Conservation (phyloP, 2,329 filamentous ascomycete species). For the Parascedosporium putredinis region DNA sequence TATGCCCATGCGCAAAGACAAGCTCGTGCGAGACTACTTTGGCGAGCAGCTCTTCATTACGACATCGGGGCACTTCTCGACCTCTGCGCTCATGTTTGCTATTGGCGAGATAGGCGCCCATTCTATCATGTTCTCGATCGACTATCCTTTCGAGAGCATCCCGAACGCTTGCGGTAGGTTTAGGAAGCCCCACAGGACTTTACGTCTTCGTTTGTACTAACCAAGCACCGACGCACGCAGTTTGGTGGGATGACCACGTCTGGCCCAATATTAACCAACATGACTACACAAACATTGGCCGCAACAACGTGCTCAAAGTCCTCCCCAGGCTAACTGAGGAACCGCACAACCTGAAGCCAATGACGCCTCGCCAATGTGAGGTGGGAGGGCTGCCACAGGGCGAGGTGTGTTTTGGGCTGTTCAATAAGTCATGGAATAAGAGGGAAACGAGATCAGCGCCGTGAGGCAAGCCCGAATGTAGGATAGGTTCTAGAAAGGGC, state of each 20-base stretch:
- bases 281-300: not conserved
- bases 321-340: not conserved
- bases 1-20: constrained; percentile 1
- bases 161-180: not conserved
- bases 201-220: no score
- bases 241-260: not conserved
- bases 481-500: no score
- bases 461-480: no score
- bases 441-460: no score
- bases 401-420: not conserved
- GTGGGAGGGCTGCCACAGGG: not conserved
- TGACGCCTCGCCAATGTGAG: not conserved
- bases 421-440: not conserved
- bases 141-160: constrained; percentile 5
- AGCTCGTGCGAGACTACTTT: not conserved
- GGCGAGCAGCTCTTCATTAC: constrained; percentile 1
- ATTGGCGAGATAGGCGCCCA: constrained; percentile 2
- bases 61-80: constrained; percentile 2
- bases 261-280: not conserved
- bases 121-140: constrained; percentile 2
- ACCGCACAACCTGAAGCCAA: not conserved
- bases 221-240: no score
- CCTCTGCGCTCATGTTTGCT: constrained; percentile 1
- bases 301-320: not conserved
- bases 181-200: no score